Base-by-base conservation (phyloP, 768 basidiomycete species). In the Clitopilus hobsonii region DNA sequence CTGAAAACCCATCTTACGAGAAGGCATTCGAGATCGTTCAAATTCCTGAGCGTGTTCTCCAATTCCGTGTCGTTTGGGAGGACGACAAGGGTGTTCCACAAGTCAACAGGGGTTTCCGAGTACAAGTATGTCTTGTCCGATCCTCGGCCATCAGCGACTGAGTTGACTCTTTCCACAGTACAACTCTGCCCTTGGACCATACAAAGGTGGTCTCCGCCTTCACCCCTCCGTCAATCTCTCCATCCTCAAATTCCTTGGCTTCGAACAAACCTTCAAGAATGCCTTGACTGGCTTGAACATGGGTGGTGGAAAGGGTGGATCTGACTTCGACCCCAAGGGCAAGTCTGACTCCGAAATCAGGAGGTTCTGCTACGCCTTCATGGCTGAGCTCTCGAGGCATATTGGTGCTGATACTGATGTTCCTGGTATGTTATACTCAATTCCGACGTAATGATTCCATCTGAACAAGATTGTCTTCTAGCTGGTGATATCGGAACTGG, bases 211-310 rank as follows among this genome's bases (percentile, higher is more conserved):
- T 69, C 82, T 89, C 61, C 83, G 88, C 60, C 79, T 90, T 51
- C 87, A 89, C 75, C 86, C 86, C 58, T 81, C 83, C 52, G 88
- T 90, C 72, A 89, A 88, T 75, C 79, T 90, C 32, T 86, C 85
- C 62, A 88, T 90, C 74, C 80, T 90, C 70, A 90, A 90, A 68
- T 90, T 90, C 83, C 80, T 90, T 60, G 88, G 87, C 45, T 87
- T 88, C 71, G 88, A 90, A 71, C 88, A 90, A 69, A 84, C 80
- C 58, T 88, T 88, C 81, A 88, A 88, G 72, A 88, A 90, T 71
- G 88, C 88, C 30, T 76, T 90, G 24, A 89, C 88, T 13, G 87
- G 87, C 27, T 73, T 88, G 53, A 81, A 73, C 71, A 89, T 89
- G 85, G 88, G 88, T 61, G 87, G 87, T 60, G 87, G 84, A 56